These are phyloP conservation scores for Hypocreales sp. DNA, from an alignment of 2,329 filamentous ascomycete species.

Conservation along the genomic window DNA sequence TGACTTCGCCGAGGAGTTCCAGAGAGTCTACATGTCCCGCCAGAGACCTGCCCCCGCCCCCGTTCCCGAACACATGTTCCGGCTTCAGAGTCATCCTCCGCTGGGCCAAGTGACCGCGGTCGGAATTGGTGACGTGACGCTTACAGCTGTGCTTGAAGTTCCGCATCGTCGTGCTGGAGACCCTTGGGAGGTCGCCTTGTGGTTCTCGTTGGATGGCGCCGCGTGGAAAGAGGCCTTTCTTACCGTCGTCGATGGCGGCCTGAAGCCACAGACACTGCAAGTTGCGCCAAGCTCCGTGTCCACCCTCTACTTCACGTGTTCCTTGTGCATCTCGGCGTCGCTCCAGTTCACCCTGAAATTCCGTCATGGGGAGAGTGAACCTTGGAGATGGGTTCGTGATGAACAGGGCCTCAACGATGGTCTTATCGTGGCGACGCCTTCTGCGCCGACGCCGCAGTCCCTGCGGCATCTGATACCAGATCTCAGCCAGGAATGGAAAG, in stretches of 20 bases:
- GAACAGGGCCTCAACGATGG: conserved; percentile 49
- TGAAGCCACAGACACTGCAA: conserved; percentile 35
- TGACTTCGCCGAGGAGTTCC: conserved; percentile 21
- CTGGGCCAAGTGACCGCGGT: conserved; percentile 59
- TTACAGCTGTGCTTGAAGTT: conserved; percentile 58
- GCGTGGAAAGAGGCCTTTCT: conserved; percentile 38
- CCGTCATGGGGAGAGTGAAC: conserved; percentile 29
- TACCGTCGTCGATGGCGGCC: conserved; percentile 7
- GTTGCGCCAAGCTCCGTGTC: conserved; percentile 7
- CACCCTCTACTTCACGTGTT: conserved; percentile 37
- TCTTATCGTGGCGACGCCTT: conserved; percentile 31
- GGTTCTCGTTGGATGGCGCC: conserved; percentile 46
- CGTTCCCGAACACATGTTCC: conserved; percentile 17
- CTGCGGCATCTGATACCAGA: conserved; percentile 40
- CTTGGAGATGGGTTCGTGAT: conserved; percentile 60
- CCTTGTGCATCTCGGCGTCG: conserved; percentile 29
- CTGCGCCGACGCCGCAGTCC: conserved; percentile 17
- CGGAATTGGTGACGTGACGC: conserved; percentile 28
- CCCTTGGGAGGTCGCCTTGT: conserved; percentile 59
- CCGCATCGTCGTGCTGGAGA: conserved; percentile 35
- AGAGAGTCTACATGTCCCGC: conserved; percentile 20
- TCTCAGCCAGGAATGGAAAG: conserved; percentile 38
- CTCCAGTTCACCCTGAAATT: conserved; percentile 60
- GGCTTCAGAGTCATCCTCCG: conserved; percentile 46
- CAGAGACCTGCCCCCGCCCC: conserved; percentile 16